These are phyloP conservation scores for Aspergillus sergii DNA, from an alignment of 2,329 filamentous ascomycete species.

Conservation along the genomic window DNA sequence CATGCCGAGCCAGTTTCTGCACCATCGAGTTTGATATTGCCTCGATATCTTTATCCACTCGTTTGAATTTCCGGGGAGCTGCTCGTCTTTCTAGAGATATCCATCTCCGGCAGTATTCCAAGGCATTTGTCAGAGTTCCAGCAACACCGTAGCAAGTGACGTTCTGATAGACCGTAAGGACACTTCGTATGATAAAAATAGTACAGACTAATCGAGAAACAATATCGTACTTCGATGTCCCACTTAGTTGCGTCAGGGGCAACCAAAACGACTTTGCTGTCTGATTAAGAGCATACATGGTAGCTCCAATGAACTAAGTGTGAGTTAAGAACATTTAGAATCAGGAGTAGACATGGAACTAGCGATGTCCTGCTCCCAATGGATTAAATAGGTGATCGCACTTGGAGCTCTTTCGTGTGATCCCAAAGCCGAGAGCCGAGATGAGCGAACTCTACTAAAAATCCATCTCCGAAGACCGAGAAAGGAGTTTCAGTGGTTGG, in stretches of 20 bases:
- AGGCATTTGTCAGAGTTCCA: not conserved
- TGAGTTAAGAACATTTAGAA: not conserved
- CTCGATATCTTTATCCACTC: conserved; percentile 34
- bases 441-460: not conserved
- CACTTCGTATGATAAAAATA: not conserved
- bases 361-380: not conserved
- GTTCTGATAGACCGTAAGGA: not conserved
- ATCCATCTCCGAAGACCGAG: not conserved
- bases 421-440: not conserved
- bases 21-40: not conserved
- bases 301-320: not conserved
- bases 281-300: not conserved
- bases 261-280: not conserved
- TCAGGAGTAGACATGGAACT: not conserved
- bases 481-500: not conserved
- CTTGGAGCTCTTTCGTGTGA: not conserved
- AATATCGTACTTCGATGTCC: not conserved
- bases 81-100: not conserved
- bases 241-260: not conserved
- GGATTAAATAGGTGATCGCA: not conserved
- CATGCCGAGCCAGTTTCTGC: not conserved
- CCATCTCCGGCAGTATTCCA: not conserved
- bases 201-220: not conserved
- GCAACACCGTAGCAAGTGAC: not conserved
- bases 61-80: not conserved